Evolutionary conservation across 2,329 filamentous ascomycete species (phyloP).

Genomic region (Immersiporthe knoxdaviesiana): DNA sequence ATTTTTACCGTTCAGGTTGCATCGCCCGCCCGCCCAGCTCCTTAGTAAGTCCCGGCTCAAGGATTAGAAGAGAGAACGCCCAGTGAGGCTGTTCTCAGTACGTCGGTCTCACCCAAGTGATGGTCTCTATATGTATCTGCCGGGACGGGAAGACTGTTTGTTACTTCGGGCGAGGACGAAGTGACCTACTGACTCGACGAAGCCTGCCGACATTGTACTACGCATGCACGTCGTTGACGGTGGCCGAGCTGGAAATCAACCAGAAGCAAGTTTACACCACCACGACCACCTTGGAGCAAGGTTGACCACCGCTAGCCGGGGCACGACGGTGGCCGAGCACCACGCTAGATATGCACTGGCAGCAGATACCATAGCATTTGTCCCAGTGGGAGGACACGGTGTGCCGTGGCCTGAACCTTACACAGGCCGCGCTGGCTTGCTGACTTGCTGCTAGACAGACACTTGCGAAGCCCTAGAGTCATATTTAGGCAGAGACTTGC

Average conservation of each 20-base stretch:
- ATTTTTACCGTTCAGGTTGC: background rate
- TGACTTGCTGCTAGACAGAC: background rate
- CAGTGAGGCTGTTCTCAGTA: no score
- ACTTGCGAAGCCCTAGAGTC: background rate
- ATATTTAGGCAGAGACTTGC: background rate
- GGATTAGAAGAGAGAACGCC: no score
- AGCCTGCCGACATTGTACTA: no score
- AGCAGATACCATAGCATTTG: background rate
- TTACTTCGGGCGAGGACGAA: no score
- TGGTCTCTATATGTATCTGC: no score
- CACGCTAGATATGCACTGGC: background rate
- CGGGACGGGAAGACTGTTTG: no score
- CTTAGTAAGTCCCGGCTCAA: background rate
- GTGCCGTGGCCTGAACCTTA: background rate
- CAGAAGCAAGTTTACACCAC: background rate
- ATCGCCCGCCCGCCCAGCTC: background rate
- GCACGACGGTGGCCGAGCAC: background rate
- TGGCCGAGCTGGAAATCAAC: background rate
- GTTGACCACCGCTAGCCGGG: background rate
- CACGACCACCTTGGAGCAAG: background rate
- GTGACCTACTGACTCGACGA: no score
- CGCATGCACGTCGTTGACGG: no score
- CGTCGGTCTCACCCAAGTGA: no score
- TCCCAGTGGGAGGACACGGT: background rate
- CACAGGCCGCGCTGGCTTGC: background rate